Conservation (phyloP, 2,329 filamentous ascomycete species). For the Curvularia spicifera region DNA sequence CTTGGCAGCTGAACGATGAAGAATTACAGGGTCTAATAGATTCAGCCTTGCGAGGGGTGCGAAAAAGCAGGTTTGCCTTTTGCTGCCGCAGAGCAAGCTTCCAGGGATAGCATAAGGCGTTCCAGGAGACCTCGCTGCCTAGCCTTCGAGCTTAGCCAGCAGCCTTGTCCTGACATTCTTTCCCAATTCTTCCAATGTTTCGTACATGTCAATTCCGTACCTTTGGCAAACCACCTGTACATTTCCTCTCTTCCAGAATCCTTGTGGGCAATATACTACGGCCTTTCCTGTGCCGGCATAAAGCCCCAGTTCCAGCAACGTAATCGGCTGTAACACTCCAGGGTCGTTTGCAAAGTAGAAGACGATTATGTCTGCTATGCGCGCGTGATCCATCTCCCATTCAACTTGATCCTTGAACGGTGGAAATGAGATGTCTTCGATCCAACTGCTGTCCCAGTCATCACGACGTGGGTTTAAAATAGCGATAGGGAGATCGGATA, state of each 20-base stretch:
- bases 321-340: constrained; percentile 60
- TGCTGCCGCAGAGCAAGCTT: neutral
- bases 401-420: constrained; percentile 63
- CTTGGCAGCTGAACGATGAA: constrained; percentile 14
- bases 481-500: constrained; percentile 56
- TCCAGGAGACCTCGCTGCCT: neutral
- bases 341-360: constrained; percentile 60
- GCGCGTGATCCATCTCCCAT: constrained; percentile 68
- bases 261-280: constrained; percentile 61
- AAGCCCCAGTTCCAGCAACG: constrained; percentile 66
- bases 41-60: neutral
- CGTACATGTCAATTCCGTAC: constrained; percentile 56
- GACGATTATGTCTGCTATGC: constrained; percentile 61
- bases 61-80: neutral
- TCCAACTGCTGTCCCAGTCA: constrained; percentile 66
- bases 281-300: constrained; percentile 53
- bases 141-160: constrained; percentile 10
- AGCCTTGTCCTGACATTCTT: constrained; percentile 38
- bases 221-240: constrained; percentile 62
- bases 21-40: neutral
- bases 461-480: constrained; percentile 63
- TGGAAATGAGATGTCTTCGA: constrained; percentile 57
- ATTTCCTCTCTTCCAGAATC: constrained; percentile 66
- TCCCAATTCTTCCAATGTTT: constrained; percentile 52
- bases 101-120: neutral